A percentile compares a stretch with the other conserved stretches of the same genome.
phyloP scores from a whole-genome alignment of 805 yeast species.

The Yueomyces sp. region DNA sequence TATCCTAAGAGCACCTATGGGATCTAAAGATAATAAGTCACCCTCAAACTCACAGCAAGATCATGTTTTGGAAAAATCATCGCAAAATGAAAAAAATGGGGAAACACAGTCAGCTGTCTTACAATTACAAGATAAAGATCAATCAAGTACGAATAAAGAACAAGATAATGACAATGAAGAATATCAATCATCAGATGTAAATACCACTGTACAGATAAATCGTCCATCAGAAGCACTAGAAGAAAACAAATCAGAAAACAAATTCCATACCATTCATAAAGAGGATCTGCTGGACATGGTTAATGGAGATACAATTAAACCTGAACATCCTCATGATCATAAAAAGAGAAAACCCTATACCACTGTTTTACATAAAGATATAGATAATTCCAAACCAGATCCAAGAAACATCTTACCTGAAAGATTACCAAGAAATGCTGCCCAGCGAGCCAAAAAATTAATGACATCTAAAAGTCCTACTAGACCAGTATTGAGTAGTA shows the following conservation, averaged over 20 bases:
- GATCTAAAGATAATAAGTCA: not conserved
- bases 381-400: conserved; percentile 20
- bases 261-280: conserved; percentile 8
- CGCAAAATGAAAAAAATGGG: conserved; percentile 5
- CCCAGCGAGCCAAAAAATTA: conserved; percentile 18
- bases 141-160: not conserved
- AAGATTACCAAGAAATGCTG: conserved; percentile 18
- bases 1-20: not conserved
- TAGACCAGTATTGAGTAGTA: conserved; percentile 1
- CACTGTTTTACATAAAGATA: conserved; percentile 17
- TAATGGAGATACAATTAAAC: conserved; percentile 11
- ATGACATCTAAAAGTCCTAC: conserved; percentile 6
- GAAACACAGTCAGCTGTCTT: not conserved
- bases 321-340: conserved; percentile 6
- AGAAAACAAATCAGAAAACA: conserved; percentile 1
- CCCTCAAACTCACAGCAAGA: not conserved
- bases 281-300: conserved; percentile 16
- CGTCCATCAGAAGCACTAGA: not conserved
- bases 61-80: not conserved
- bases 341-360: conserved; percentile 14
- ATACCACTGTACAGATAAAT: conserved; percentile 10
- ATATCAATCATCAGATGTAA: conserved; percentile 2
- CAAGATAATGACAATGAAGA: conserved; percentile 2
- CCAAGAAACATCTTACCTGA: conserved; percentile 19
- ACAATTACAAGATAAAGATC: not conserved